A percentile compares a stretch with the other conserved stretches of the same genome.
These are phyloP conservation scores for Psilocybe cubensis DNA, from an alignment of 768 basidiomycete genomes.

Conservation along the genomic window DNA sequence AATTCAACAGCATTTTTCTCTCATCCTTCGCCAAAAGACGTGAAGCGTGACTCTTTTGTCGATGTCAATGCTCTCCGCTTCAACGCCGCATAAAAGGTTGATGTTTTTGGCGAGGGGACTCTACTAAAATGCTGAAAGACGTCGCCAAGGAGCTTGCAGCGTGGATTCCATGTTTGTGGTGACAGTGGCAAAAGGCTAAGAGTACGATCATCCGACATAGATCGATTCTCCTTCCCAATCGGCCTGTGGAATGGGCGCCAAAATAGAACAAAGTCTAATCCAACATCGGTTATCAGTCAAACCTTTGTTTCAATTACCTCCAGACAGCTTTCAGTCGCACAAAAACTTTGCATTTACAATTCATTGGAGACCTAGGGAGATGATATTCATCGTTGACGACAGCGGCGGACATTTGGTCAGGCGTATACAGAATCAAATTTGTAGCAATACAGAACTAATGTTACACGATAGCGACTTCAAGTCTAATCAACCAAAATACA, in stretches of 20 bases:
- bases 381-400: not conserved
- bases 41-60: not conserved
- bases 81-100: constrained; percentile 8
- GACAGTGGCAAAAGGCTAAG: not conserved
- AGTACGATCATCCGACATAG: not conserved
- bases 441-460: not conserved
- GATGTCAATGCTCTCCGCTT: constrained; percentile 11
- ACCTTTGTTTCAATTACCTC: not conserved
- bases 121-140: not conserved
- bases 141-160: not conserved
- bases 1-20: not conserved
- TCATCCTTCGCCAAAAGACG: constrained; percentile 10
- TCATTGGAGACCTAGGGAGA: not conserved
- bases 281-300: not conserved
- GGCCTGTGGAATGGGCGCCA: not conserved
- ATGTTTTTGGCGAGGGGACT: not conserved
- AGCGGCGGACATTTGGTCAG: not conserved
- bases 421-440: not conserved
- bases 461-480: not conserved
- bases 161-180: not conserved
- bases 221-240: not conserved
- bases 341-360: too few relatives aligned
- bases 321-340: not conserved
- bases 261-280: not conserved
- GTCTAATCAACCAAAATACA: not conserved